A percentile compares a stretch with the other conserved stretches of the same genome.
phyloP scores from a whole-genome alignment of 1,139 yeast species.

The Tardiomyces blankii region DNA sequence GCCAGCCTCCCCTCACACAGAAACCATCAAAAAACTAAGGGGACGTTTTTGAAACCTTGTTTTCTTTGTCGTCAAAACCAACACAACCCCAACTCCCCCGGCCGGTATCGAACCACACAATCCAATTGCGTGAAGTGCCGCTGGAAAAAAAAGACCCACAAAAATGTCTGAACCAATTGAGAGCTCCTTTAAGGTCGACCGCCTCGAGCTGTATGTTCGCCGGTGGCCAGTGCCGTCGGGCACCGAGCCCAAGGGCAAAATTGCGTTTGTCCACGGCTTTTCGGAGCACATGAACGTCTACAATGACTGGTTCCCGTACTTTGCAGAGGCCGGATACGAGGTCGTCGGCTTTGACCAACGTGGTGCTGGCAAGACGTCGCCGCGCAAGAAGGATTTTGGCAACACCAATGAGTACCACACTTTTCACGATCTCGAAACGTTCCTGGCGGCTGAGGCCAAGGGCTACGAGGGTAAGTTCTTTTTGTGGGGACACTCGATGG shows the following conservation, averaged over 20 bases:
- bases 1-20: no score
- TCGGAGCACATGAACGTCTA: constrained; percentile 50
- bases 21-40: no score
- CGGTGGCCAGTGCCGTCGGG: constrained; percentile 11
- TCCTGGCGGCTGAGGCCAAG: constrained; percentile 14
- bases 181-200: constrained; percentile 1
- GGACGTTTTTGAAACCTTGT: no score
- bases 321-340: constrained; percentile 57
- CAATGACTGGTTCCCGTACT: constrained; percentile 45
- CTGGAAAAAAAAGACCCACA: background rate
- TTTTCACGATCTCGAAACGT: constrained; percentile 44
- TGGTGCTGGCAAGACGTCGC: constrained; percentile 72
- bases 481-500: constrained; percentile 90
- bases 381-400: constrained; percentile 43
- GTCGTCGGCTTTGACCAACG: constrained; percentile 75
- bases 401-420: constrained; percentile 52
- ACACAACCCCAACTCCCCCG: no score
- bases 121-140: no score
- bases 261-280: constrained; percentile 51
- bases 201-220: constrained; percentile 2
- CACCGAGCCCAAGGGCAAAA: constrained; percentile 26
- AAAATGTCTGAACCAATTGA: background rate
- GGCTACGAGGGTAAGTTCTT: constrained; percentile 34
- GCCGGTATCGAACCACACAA: no score
- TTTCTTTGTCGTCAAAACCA: no score